Evolutionary conservation across 164 flowering plant genomes (phyloP).

Genomic region (Sextonia rubra): DNA sequence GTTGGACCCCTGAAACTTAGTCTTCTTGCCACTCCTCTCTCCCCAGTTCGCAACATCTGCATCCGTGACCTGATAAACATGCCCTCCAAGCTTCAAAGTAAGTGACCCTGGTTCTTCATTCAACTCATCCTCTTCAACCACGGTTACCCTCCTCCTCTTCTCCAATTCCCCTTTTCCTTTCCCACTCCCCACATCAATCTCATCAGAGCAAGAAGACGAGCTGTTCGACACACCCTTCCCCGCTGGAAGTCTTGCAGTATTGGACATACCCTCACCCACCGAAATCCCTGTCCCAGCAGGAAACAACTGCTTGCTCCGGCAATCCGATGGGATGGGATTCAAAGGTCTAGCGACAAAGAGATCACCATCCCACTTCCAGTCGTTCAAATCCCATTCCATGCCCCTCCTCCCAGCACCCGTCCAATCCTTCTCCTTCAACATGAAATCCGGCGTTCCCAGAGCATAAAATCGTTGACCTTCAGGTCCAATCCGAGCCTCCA

Average conservation of each 20-base stretch:
- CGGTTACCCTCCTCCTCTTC: slow-evolving; percentile 54
- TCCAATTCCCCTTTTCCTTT: slow-evolving; percentile 42
- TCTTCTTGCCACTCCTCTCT: slow-evolving; percentile 56
- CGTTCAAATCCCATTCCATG: slow-evolving; percentile 77
- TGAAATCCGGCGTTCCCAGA: slow-evolving; percentile 23
- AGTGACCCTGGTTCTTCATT: slow-evolving; percentile 49
- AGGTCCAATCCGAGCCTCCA: slow-evolving; percentile 61
- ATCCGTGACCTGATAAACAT: slow-evolving; percentile 34
- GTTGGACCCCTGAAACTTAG: slow-evolving; percentile 35
- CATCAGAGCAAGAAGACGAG: slow-evolving; percentile 33
- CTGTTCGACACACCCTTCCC: slow-evolving; percentile 16
- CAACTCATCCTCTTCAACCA: slow-evolving; percentile 35
- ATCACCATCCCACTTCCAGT: slow-evolving; percentile 96
- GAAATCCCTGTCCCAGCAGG: slow-evolving; percentile 31
- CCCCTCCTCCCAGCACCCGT: slow-evolving; percentile 46
- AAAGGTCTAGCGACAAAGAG: slow-evolving; percentile 56
- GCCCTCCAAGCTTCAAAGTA: slow-evolving; percentile 68
- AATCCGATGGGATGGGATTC: slow-evolving; percentile 33
- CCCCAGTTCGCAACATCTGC: slow-evolving; percentile 37
- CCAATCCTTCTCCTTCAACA: slow-evolving; percentile 25
- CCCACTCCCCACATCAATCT: slow-evolving; percentile 17
- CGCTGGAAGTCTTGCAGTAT: slow-evolving; percentile 24
- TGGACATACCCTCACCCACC: slow-evolving; percentile 13
- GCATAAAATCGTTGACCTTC: slow-evolving; percentile 38
- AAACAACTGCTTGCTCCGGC: slow-evolving; percentile 41